A percentile compares a stretch with the other conserved stretches of the same genome.
Conservation (phyloP, 257 asterid genomes). For the Gardenia jasminoides region DNA sequence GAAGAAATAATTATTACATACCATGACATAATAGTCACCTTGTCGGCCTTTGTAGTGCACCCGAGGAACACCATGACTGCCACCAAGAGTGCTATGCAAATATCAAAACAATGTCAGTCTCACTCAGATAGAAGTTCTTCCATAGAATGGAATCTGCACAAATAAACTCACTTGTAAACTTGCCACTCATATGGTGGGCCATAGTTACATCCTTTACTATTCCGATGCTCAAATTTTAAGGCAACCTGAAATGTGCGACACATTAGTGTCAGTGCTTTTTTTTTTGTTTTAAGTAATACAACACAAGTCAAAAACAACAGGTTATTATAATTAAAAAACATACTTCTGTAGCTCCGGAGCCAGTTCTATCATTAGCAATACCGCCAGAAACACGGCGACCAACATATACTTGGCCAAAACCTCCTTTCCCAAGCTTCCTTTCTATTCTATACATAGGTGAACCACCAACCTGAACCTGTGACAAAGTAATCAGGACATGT, state of each 20-base stretch:
- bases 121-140: conserved; percentile 11
- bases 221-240: conserved; percentile 73
- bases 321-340: background rate
- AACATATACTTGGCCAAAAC: conserved; percentile 89
- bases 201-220: conserved; percentile 77
- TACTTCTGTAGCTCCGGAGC: conserved; percentile 67
- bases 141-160: background rate
- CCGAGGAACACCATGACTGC: conserved; percentile 86
- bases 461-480: conserved; percentile 85
- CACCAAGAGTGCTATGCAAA: conserved; percentile 64
- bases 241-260: conserved; percentile 57
- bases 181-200: conserved; percentile 91
- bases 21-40: conserved; percentile 80
- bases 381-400: conserved; percentile 72
- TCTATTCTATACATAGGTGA: conserved; percentile 66
- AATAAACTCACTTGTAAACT: conserved; percentile 67
- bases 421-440: conserved; percentile 87
- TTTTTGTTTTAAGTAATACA: background rate
- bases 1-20: conserved; percentile 25
- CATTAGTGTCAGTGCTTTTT: background rate
- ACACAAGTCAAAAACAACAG: background rate
- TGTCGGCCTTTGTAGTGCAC: conserved; percentile 87
- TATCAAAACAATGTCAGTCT: conserved; percentile 12
- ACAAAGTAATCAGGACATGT: background rate
- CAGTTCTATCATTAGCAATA: conserved; percentile 44